Conservation (phyloP, 768 basidiomycete genomes). For the Mycena maculata region DNA sequence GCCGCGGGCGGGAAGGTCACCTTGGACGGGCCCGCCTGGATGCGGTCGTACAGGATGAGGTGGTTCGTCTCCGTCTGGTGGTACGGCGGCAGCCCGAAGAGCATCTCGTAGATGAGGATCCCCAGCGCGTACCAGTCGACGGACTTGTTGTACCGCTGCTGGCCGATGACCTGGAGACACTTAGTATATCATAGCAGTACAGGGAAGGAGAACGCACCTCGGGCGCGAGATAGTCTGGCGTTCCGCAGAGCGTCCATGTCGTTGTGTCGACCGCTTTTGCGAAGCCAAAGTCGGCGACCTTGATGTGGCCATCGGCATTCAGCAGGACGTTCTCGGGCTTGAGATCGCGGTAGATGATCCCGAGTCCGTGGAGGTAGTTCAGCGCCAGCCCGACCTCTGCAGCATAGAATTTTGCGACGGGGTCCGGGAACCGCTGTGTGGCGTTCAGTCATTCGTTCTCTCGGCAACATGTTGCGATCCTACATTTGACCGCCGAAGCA, state of each 20-base stretch:
- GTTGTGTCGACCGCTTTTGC: constrained; percentile 89
- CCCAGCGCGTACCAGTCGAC: constrained; percentile 99
- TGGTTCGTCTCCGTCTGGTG: constrained; percentile 89
- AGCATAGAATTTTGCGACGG: constrained; percentile 97
- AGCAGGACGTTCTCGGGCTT: constrained; percentile 98
- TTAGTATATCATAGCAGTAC: no score
- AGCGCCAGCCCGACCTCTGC: constrained; percentile 95
- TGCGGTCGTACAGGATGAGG: constrained; percentile 91
- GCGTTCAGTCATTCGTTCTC: constrained; percentile 34
- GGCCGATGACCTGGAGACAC: constrained; percentile 86
- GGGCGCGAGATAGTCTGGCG: constrained; percentile 96
- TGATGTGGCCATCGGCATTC: constrained; percentile 95
- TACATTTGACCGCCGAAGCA: constrained; percentile 90
- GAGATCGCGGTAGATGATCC: constrained; percentile 97
- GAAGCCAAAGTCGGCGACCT: constrained; percentile 97
- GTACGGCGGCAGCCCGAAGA: constrained; percentile 95
- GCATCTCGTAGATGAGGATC: constrained; percentile 97
- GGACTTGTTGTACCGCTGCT: constrained; percentile 92
- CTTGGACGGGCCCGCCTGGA: constrained; percentile 70
- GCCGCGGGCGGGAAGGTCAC: constrained; percentile 62
- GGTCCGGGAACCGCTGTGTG: constrained; percentile 89
- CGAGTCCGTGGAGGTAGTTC: constrained; percentile 85
- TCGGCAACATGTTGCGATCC: constrained; percentile 43
- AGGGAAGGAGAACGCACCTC: constrained; percentile 65
- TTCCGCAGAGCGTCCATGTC: constrained; percentile 96